Evolutionary conservation across 345 rosid species (phyloP).

Genomic region (Camelina laxa): DNA sequence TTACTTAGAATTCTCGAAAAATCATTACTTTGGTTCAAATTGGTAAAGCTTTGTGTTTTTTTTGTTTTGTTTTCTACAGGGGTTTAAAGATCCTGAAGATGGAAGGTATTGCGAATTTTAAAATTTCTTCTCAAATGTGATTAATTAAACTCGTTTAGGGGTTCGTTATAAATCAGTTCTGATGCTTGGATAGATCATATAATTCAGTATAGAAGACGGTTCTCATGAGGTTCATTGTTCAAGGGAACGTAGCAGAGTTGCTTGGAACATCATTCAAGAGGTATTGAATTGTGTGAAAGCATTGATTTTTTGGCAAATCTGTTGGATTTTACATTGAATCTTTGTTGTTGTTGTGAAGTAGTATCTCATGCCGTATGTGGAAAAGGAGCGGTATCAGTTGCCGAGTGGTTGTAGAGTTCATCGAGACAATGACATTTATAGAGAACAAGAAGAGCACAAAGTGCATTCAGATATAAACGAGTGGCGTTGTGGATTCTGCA

Average conservation of each 20-base stretch:
- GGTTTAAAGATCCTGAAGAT: conserved; percentile 16
- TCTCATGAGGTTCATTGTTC: conserved; percentile 65
- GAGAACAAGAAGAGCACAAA: conserved; percentile 77
- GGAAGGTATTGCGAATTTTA: conserved; percentile 19
- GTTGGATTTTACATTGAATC: no score
- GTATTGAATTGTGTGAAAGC: conserved; percentile 37
- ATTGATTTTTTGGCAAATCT: background rate
- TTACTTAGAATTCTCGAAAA: background rate
- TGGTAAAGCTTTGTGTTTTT: background rate
- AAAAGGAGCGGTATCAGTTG: conserved; percentile 53
- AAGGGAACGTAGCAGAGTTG: conserved; percentile 72
- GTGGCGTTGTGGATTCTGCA: conserved; percentile 74
- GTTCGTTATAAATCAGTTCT: background rate
- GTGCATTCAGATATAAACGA: conserved; percentile 57
- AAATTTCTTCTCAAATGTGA: background rate
- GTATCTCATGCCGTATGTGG: conserved; percentile 74
- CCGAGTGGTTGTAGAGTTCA: conserved; percentile 60
- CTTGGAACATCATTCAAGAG: conserved; percentile 61
- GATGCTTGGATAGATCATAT: conserved; percentile 11
- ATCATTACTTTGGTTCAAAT: background rate
- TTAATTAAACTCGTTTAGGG: background rate
- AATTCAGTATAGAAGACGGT: conserved; percentile 2
- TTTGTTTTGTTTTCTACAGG: conserved; percentile 1
- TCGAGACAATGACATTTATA: conserved; percentile 56
- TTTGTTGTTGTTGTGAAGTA: conserved; percentile 49